A percentile compares a stretch with the other conserved stretches of the same genome.
These are phyloP conservation scores for Aureobasidium sp. DNA, from an alignment of 2,329 filamentous ascomycete species.

Conservation along the genomic window DNA sequence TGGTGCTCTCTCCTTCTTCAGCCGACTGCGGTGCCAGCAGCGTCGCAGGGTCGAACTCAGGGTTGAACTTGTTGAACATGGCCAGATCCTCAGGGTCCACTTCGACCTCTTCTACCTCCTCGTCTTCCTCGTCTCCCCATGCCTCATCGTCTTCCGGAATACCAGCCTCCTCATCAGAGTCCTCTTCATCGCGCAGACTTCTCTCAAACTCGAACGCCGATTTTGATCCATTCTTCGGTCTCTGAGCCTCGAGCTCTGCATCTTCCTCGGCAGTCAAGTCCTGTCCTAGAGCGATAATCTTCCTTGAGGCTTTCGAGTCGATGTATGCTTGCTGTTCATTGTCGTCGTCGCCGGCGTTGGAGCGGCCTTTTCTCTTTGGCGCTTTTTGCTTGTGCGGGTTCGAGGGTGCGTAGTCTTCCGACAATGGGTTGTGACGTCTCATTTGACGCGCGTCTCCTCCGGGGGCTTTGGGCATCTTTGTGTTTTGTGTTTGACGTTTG, in stretches of 20 bases:
- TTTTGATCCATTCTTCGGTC: slow-evolving; percentile 39
- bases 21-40: slow-evolving; percentile 59
- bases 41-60: slow-evolving; percentile 60
- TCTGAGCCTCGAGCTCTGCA: slow-evolving; percentile 37
- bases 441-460: slow-evolving; percentile 45
- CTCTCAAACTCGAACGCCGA: slow-evolving; percentile 72
- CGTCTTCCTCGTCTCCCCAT: slow-evolving; percentile 68
- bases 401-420: slow-evolving; percentile 73
- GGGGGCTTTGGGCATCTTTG: slow-evolving; percentile 69
- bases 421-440: slow-evolving; percentile 80
- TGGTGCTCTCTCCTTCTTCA: slow-evolving; percentile 46
- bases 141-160: slow-evolving; percentile 44
- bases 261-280: slow-evolving; percentile 79
- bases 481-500: too few species aligned
- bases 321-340: slow-evolving; percentile 49
- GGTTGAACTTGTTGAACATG: slow-evolving; percentile 85
- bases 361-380: slow-evolving; percentile 51
- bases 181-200: slow-evolving; percentile 41
- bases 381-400: slow-evolving; percentile 61
- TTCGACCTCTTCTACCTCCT: slow-evolving; percentile 59
- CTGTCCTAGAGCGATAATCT: slow-evolving; percentile 82
- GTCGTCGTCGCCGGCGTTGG: slow-evolving; percentile 52
- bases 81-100: slow-evolving; percentile 84
- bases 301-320: slow-evolving; percentile 81
- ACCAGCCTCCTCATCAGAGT: slow-evolving; percentile 38